phyloP scores from a whole-genome alignment of 2,329 filamentous ascomycete genomes.

The Cladosporium cucumerinum region DNA sequence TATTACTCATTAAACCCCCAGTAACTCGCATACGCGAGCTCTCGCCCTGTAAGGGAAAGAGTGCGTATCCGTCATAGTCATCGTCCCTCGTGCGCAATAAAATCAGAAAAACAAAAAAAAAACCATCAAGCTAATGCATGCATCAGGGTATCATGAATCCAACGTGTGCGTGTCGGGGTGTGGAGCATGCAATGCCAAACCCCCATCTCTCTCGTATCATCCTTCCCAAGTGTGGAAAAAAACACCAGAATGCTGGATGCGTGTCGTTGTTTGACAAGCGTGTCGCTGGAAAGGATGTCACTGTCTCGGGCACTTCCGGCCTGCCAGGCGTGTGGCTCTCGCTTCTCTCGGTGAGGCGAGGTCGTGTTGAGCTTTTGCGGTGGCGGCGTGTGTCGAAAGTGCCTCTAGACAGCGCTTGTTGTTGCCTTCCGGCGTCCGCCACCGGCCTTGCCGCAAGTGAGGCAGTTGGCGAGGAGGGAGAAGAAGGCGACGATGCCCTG shows the following conservation, averaged over 20 bases:
- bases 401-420: constrained; percentile 36
- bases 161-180: constrained; percentile 8
- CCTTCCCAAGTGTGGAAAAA: not conserved
- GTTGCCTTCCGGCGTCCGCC: constrained; percentile 34
- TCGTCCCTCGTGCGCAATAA: not conserved
- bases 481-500: constrained; percentile 50
- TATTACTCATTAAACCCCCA: constrained; percentile 9
- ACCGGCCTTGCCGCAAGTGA: constrained; percentile 48
- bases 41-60: not conserved
- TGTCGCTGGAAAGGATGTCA: not conserved
- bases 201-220: not conserved
- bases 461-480: constrained; percentile 48
- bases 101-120: not conserved
- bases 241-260: not conserved
- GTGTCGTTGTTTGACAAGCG: not conserved
- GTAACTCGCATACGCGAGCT: not conserved
- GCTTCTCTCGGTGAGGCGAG: not conserved
- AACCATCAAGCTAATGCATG: constrained; percentile 12
- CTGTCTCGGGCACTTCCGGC: not conserved
- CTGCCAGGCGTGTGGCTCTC: not conserved
- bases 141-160: constrained; percentile 18
- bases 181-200: not conserved
- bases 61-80: not conserved
- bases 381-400: constrained; percentile 3
- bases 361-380: not conserved